A percentile compares a stretch with the other conserved stretches of the same genome.
These are phyloP conservation scores for Tulasnella sp. DNA, from an alignment of 768 basidiomycete species.

Conservation along the genomic window DNA sequence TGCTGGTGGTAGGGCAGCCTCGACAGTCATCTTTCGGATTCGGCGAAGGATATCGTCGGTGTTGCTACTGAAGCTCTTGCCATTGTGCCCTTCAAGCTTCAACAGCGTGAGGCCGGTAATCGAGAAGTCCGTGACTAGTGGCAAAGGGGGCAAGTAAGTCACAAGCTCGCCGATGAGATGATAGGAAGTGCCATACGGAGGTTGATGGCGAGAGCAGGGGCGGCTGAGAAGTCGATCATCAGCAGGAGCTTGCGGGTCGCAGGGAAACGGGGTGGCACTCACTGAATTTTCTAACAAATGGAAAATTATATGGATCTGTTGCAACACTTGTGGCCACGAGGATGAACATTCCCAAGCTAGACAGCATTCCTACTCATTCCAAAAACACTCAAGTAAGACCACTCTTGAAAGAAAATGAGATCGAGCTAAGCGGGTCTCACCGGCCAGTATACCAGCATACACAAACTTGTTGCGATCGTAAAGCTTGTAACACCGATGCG, in stretches of 20 bases:
- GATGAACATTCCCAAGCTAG: background rate
- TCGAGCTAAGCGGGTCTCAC: background rate
- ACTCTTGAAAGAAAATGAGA: background rate
- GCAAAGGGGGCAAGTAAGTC: background rate
- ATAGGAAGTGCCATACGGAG: background rate
- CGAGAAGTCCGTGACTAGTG: background rate
- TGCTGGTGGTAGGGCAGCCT: background rate
- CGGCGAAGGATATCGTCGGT: background rate
- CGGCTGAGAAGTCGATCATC: background rate
- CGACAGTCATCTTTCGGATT: background rate
- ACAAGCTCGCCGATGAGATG: background rate
- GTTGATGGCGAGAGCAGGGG: background rate
- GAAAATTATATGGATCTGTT: background rate
- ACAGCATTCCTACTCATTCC: background rate
- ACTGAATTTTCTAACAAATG: background rate
- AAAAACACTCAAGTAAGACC: background rate
- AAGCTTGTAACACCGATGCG: conserved; percentile 3
- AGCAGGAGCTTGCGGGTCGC: background rate
- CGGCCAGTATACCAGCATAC: background rate
- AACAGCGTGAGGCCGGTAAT: background rate
- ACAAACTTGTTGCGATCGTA: background rate
- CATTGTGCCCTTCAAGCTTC: background rate
- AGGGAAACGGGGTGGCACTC: background rate
- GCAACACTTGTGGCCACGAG: background rate
- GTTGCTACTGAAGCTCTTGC: background rate